phyloP scores from a whole-genome alignment of 345 rosid species.

The Salix koriyanagi region DNA sequence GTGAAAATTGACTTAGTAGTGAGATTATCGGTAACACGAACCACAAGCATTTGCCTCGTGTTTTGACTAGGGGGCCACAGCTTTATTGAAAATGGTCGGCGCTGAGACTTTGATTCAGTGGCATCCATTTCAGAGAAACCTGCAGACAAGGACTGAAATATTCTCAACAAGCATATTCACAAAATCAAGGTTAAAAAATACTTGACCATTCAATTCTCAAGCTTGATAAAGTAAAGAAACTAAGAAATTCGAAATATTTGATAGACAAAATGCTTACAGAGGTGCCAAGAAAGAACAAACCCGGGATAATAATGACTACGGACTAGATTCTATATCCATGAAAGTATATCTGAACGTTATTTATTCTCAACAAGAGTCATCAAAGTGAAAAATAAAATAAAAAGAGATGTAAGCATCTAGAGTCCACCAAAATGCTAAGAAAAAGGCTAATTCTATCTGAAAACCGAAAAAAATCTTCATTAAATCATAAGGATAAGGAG shows the following conservation, averaged over 20 bases:
- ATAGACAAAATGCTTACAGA: background rate
- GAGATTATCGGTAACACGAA: slow-evolving; percentile 62
- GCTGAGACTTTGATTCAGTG: slow-evolving; percentile 44
- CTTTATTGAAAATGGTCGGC: slow-evolving; percentile 62
- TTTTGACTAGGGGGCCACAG: slow-evolving; percentile 86
- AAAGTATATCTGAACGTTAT: background rate
- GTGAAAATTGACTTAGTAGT: slow-evolving; percentile 76
- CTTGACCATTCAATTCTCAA: background rate
- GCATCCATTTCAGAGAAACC: slow-evolving; percentile 48
- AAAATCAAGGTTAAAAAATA: background rate
- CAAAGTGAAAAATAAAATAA: background rate
- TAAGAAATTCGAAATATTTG: too few species aligned
- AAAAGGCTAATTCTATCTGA: background rate
- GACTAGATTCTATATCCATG: background rate
- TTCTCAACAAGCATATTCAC: background rate
- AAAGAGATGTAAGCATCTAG: background rate
- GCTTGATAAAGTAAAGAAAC: too few species aligned
- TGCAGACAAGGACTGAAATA: slow-evolving; percentile 3
- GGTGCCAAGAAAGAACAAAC: background rate
- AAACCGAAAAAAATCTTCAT: background rate
- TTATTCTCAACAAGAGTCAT: background rate
- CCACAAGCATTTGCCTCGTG: slow-evolving; percentile 65
- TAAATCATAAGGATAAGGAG: background rate
- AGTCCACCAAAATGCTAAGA: background rate
- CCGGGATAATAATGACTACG: background rate